phyloP scores from a whole-genome alignment of 768 basidiomycete genomes.

The Leucocoprinus sp. region DNA sequence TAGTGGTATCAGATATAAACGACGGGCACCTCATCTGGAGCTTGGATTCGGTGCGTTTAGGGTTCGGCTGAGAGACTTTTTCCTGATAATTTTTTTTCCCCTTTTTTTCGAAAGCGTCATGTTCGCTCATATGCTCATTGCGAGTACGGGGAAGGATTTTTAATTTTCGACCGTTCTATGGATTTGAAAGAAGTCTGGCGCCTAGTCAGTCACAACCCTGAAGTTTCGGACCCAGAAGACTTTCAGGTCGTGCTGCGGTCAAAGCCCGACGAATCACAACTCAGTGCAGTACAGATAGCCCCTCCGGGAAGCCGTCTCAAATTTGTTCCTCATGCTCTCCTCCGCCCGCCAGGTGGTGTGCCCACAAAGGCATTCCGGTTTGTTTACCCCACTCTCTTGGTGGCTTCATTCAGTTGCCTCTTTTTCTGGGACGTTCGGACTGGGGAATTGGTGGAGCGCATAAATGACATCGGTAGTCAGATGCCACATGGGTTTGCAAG shows the following conservation, averaged over 20 bases:
- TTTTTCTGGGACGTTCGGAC: conserved; percentile 59
- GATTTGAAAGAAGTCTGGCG: conserved; percentile 69
- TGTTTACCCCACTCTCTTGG: conserved; percentile 59
- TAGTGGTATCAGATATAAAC: conserved; percentile 49
- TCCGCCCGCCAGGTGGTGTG: conserved; percentile 9
- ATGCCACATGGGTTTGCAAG: background rate
- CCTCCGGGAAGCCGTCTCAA: background rate
- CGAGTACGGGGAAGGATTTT: conserved; percentile 65
- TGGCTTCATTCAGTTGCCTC: conserved; percentile 30
- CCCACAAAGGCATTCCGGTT: conserved; percentile 12
- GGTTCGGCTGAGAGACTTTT: too few species aligned
- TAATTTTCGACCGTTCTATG: conserved; percentile 57
- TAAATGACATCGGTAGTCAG: conserved; percentile 30
- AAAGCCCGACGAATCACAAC: conserved; percentile 12
- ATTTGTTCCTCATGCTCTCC: conserved; percentile 13
- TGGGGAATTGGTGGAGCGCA: conserved; percentile 38
- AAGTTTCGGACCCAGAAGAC: conserved; percentile 1
- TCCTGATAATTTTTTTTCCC: background rate
- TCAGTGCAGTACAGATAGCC: background rate
- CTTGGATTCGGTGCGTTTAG: conserved; percentile 35
- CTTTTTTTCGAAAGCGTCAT: conserved; percentile 18
- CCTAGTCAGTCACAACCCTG: conserved; percentile 24
- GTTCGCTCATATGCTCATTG: conserved; percentile 55
- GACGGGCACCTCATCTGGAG: conserved; percentile 49
- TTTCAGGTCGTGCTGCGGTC: conserved; percentile 10